Evolutionary conservation across 1,139 yeast species (phyloP), one percentile per base, ranked within the genome.

Genomic region (Pneumocystis jirovecii): DNA sequence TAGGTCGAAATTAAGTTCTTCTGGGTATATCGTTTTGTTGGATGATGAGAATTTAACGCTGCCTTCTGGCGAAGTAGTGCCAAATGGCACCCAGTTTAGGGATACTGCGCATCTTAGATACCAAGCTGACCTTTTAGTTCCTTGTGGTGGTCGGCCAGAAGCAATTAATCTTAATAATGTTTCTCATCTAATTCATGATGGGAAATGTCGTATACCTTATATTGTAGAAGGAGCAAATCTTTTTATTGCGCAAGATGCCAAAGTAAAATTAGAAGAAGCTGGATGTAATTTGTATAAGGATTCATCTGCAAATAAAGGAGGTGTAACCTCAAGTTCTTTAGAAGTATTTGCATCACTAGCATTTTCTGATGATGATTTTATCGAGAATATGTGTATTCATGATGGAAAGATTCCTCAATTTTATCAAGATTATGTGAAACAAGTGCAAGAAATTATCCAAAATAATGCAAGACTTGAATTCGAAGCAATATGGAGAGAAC

Each of bases 71-170:
- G 79, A 79, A 67, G 76, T 82, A 63, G 84, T 93, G 42, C 82
- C 89, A 66, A 87, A 87, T 73, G 98, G 98, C 72, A 86, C 90
- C 64, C 82, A 86, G n/a, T 93, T 91, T 80, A 85, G 98, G 79
- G 93, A 93, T 77, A 81, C 85, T 62, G 91, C 88, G 85, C 98
- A 93, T 75, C 80, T 89, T 72, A 83, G 84, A 71, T 78, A 86
- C 68, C 84, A 85, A 70, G 80, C 84, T 64, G 85, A 84, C 45
- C 81, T 91, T 70, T 90, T 93, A 77, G 97, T 91, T 63, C 98
- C 98, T 67, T 93, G 98, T 77, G 98, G 98, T 77, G 98, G 98
- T 71, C 87, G 98, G 78, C 98, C 98, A 68, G 93, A 88, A 71
- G 96, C 97, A 21, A 86, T 93, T 76, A 96, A 91, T 76, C 85